Evolutionary conservation across 768 basidiomycete species (phyloP).

Genomic region (Termitomyces sp.): DNA sequence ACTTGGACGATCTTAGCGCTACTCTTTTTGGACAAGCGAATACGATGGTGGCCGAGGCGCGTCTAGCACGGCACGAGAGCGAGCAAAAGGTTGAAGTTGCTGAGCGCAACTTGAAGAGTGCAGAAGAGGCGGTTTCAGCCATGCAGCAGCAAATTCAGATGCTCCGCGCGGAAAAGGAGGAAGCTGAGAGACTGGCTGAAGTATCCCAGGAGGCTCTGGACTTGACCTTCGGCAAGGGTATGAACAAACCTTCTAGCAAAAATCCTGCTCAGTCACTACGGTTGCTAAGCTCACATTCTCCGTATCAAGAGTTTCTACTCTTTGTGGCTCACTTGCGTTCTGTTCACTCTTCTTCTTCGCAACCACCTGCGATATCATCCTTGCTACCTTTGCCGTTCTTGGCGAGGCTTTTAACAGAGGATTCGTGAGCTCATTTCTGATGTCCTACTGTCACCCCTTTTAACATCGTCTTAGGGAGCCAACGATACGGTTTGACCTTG

Average conservation of each 20-base stretch:
- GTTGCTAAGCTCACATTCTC: conserved; percentile 61
- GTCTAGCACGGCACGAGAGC: conserved; percentile 57
- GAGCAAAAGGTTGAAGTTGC: conserved; percentile 72
- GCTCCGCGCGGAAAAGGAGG: conserved; percentile 62
- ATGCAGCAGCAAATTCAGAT: conserved; percentile 86
- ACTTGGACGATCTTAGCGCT: conserved; percentile 91
- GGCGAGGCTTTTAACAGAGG: conserved; percentile 68
- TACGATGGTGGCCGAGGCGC: conserved; percentile 95
- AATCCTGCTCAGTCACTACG: conserved; percentile 29
- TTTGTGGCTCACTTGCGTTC: conserved; percentile 75
- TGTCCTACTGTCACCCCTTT: conserved; percentile 8
- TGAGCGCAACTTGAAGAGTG: conserved; percentile 71
- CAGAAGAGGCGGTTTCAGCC: conserved; percentile 77
- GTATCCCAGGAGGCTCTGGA: conserved; percentile 49
- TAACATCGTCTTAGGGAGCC: conserved; percentile 60
- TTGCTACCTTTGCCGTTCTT: conserved; percentile 78
- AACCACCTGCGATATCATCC: conserved; percentile 63
- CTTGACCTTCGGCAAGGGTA: conserved; percentile 72
- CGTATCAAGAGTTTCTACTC: conserved; percentile 74
- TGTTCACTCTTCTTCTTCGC: conserved; percentile 54
- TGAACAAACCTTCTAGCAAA: conserved; percentile 32
- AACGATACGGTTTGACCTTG: conserved; percentile 87
- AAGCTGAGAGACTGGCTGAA: conserved; percentile 44
- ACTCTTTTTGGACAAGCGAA: conserved; percentile 90
- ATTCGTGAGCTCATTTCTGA: conserved; percentile 57